Percentiles rank a stretch among this genome's conserved stretches.
phyloP scores from a whole-genome alignment of 148 eudicot species.

The Fagopyrum tataricum region DNA sequence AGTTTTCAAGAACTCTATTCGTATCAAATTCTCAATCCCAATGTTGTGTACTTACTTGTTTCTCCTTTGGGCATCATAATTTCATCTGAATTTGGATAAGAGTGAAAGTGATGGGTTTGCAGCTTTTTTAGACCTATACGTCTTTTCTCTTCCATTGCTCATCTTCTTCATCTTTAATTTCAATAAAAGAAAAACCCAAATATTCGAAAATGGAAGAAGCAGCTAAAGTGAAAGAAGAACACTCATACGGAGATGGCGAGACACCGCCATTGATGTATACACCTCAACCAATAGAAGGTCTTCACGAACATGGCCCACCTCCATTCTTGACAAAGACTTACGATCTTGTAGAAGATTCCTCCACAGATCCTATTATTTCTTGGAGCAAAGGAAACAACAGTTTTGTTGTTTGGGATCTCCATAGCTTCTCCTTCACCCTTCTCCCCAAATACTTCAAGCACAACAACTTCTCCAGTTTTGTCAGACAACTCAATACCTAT shows the following conservation, averaged over 20 bases:
- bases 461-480: constrained; percentile 44
- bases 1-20: too few relatives aligned
- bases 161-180: not conserved
- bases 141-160: too few relatives aligned
- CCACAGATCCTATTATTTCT: constrained; percentile 28
- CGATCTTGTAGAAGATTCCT: constrained; percentile 40
- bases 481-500: constrained; percentile 45
- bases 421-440: constrained; percentile 28
- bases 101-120: not conserved
- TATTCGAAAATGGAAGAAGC: not conserved
- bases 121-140: not conserved
- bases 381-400: constrained; percentile 51
- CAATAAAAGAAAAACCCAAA: too few relatives aligned
- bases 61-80: too few relatives aligned
- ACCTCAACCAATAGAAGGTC: constrained; percentile 42
- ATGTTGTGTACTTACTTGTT: too few relatives aligned
- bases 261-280: not conserved
- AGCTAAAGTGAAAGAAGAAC: constrained; percentile 11
- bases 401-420: constrained; percentile 50
- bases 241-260: not conserved
- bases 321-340: constrained; percentile 48
- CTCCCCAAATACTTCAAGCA: constrained; percentile 48
- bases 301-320: constrained; percentile 35
- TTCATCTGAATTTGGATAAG: not conserved
- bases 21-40: too few relatives aligned